phyloP scores from a whole-genome alignment of 108 stramenopile species.

The Stephanodiscus minutulus region DNA sequence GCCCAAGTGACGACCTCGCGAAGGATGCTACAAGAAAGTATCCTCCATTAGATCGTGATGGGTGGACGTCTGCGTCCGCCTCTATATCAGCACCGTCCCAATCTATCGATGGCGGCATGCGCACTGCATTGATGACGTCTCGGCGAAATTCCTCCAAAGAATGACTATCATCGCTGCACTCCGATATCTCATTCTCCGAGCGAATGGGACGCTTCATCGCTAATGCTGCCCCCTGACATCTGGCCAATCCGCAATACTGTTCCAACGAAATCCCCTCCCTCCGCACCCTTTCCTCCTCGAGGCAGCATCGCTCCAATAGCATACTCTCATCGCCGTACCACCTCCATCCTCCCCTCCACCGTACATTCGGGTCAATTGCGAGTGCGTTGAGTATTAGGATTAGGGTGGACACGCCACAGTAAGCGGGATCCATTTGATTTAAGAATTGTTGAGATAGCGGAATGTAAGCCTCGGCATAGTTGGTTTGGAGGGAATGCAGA shows the following conservation, averaged over 20 bases:
- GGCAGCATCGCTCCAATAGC: slow-evolving; percentile 81
- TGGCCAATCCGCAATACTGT: slow-evolving; percentile 67
- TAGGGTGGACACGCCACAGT: slow-evolving; percentile 92
- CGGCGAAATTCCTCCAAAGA: slow-evolving; percentile 60
- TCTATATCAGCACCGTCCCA: slow-evolving; percentile 21
- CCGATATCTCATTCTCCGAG: neutral
- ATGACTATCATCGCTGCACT: neutral
- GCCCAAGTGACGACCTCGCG: slow-evolving; percentile 64
- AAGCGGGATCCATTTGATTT: slow-evolving; percentile 94
- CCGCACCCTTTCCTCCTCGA: slow-evolving; percentile 65
- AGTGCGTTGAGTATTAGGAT: slow-evolving; percentile 91
- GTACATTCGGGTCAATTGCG: slow-evolving; percentile 86
- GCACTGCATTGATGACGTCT: slow-evolving; percentile 55
- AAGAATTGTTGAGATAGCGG: slow-evolving; percentile 86
- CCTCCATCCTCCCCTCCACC: slow-evolving; percentile 95
- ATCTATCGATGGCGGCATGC: slow-evolving; percentile 24
- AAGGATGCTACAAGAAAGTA: slow-evolving; percentile 75
- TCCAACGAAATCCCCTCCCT: slow-evolving; percentile 73
- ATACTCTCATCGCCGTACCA: slow-evolving; percentile 93
- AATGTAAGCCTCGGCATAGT: slow-evolving; percentile 72
- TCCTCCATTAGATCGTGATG: slow-evolving; percentile 21
- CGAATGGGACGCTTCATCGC: slow-evolving; percentile 57
- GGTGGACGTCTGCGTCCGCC: slow-evolving; percentile 25
- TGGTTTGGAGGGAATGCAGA: slow-evolving; percentile 45
- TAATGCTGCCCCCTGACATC: slow-evolving; percentile 68